These are phyloP conservation scores for Chrysosporium queenslandicum DNA, from an alignment of 2,329 filamentous ascomycete genomes.

Conservation along the genomic window DNA sequence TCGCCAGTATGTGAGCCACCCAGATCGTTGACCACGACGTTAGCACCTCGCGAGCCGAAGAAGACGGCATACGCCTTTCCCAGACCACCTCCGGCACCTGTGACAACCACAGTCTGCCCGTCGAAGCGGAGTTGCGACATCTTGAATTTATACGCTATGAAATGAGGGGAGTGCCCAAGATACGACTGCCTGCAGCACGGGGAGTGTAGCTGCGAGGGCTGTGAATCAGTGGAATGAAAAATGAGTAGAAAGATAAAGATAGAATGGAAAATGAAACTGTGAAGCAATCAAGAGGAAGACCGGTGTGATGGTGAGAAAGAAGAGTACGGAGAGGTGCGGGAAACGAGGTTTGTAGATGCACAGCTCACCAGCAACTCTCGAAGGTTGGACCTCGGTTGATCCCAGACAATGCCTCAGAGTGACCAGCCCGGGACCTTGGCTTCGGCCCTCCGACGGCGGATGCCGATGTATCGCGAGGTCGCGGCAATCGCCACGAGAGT, in stretches of 20 bases:
- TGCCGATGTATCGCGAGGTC: background rate
- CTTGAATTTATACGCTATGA: constrained; percentile 2
- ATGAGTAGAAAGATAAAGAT: background rate
- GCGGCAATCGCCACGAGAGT: background rate
- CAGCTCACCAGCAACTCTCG: background rate
- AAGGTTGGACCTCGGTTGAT: constrained; percentile 6
- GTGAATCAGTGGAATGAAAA: no score
- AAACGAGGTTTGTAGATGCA: constrained; percentile 1
- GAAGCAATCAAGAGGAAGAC: constrained; percentile 16
- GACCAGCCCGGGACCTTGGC: background rate
- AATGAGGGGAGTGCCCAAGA: constrained; percentile 14
- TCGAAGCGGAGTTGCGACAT: constrained; percentile 74
- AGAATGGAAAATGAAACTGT: constrained; percentile 10
- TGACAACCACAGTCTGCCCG: constrained; percentile 80
- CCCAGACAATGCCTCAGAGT: background rate
- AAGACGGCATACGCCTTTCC: constrained; percentile 78
- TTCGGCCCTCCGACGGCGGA: background rate
- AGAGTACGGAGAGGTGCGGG: background rate
- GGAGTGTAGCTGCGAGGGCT: background rate
- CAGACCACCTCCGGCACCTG: constrained; percentile 71
- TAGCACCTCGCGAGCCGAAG: constrained; percentile 84
- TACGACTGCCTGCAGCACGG: constrained; percentile 5
- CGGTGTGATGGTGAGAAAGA: background rate
- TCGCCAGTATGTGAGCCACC: constrained; percentile 90
- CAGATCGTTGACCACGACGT: constrained; percentile 92